These are phyloP conservation scores for Sporisorium graminicola DNA, from an alignment of 1,284 basidiomycete genomes.

Conservation along the genomic window DNA sequence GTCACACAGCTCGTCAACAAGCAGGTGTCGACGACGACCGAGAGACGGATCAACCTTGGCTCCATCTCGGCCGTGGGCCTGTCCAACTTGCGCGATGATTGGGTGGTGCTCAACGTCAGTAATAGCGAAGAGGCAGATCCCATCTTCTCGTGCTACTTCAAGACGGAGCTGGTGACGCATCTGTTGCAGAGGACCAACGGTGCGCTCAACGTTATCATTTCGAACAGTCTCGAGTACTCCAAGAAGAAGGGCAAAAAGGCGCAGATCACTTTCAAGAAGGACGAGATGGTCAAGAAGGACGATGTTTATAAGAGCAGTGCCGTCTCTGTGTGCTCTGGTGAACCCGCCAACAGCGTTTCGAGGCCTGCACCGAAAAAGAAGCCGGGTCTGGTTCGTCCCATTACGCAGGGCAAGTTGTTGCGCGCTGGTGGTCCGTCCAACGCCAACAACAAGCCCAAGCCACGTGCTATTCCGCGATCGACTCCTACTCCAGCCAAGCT, in stretches of 20 bases:
- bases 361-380: slow-evolving; percentile 88
- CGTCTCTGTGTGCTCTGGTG: slow-evolving; percentile 88
- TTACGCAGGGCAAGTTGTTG: slow-evolving; percentile 85
- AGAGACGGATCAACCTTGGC: slow-evolving; percentile 89
- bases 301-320: slow-evolving; percentile 94
- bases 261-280: slow-evolving; percentile 87
- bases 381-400: slow-evolving; percentile 83
- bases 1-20: slow-evolving; percentile 74
- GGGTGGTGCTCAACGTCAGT: slow-evolving; percentile 78
- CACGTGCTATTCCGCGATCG: slow-evolving; percentile 53
- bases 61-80: slow-evolving; percentile 87
- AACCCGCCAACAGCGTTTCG: slow-evolving; percentile 83
- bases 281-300: slow-evolving; percentile 82
- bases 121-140: slow-evolving; percentile 89
- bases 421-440: slow-evolving; percentile 78
- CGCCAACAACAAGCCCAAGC: slow-evolving; percentile 59
- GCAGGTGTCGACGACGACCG: slow-evolving; percentile 77
- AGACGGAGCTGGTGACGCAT: slow-evolving; percentile 91
- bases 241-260: slow-evolving; percentile 99
- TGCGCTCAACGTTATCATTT: slow-evolving; percentile 76
- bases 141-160: slow-evolving; percentile 89
- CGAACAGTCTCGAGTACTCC: slow-evolving; percentile 74
- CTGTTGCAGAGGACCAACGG: slow-evolving; percentile 85
- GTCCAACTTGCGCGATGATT: slow-evolving; percentile 93
- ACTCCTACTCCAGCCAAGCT: slow-evolving; percentile 41